phyloP scores from a whole-genome alignment of 768 basidiomycete genomes.

The Lactifluus pinguis region DNA sequence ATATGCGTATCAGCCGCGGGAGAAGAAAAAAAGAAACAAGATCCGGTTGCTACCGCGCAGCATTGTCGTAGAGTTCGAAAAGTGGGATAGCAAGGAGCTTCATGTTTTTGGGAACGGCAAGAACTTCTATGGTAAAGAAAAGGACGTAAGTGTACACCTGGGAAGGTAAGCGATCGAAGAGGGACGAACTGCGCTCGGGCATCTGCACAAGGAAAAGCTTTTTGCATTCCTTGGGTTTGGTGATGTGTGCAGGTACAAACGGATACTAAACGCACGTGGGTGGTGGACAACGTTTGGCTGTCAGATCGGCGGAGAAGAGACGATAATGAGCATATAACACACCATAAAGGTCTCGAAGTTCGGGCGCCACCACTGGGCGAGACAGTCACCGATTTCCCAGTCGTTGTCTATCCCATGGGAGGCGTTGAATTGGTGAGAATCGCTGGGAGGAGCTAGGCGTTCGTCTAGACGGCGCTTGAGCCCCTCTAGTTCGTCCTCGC shows the following conservation, averaged over 20 bases:
- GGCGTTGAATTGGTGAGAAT: constrained; percentile 65
- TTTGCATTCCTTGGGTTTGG: constrained; percentile 97
- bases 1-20: not conserved
- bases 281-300: not conserved
- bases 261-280: constrained; percentile 55
- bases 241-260: constrained; percentile 90
- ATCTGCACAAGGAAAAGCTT: constrained; percentile 92
- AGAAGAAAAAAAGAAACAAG: not conserved
- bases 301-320: not conserved
- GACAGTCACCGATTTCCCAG: constrained; percentile 94
- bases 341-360: constrained; percentile 99
- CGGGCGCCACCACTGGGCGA: constrained; percentile 98
- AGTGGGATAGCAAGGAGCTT: constrained; percentile 94
- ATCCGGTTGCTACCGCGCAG: constrained; percentile 52
- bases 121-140: constrained; percentile 52
- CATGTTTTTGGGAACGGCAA: constrained; percentile 98
- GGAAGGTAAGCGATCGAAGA: not conserved
- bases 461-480: constrained; percentile 84
- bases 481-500: constrained; percentile 88
- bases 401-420: constrained; percentile 75
- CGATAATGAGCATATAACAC: constrained; percentile 25
- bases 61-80: constrained; percentile 96
- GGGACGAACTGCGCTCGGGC: constrained; percentile 78
- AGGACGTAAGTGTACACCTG: not conserved
- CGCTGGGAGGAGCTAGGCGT: constrained; percentile 71